Evolutionary conservation across 768 basidiomycete species (phyloP).

Genomic region (Lepiota brunneoincarnata): DNA sequence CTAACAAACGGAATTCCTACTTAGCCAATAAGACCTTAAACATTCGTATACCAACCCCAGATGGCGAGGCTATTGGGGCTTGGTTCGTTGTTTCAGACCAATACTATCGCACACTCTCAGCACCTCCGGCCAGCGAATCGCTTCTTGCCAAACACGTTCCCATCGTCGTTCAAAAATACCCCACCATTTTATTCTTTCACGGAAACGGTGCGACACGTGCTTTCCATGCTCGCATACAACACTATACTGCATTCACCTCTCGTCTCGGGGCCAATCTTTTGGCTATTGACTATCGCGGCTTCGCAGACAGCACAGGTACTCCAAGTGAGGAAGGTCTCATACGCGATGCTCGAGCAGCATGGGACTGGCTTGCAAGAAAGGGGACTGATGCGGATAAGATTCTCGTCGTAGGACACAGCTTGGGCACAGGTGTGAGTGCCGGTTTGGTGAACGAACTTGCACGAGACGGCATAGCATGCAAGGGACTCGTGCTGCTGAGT

Average conservation of each 20-base stretch:
- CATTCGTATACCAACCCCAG: conserved; percentile 64
- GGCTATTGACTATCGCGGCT: conserved; percentile 90
- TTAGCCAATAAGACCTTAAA: conserved; percentile 79
- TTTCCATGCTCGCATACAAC: conserved; percentile 57
- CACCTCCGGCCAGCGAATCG: conserved; percentile 33
- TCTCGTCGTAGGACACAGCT: conserved; percentile 80
- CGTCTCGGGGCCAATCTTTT: conserved; percentile 74
- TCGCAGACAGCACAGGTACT: conserved; percentile 77
- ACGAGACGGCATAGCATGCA: conserved; percentile 36
- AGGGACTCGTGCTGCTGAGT: conserved; percentile 49
- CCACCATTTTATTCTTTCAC: conserved; percentile 90
- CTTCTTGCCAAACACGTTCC: conserved; percentile 43
- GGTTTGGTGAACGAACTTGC: conserved; percentile 47
- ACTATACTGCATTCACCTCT: conserved; percentile 64
- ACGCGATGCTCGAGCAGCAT: conserved; percentile 73
- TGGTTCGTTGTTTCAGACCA: conserved; percentile 79
- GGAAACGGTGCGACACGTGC: conserved; percentile 88
- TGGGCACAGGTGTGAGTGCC: conserved; percentile 80
- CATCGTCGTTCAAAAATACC: conserved; percentile 51
- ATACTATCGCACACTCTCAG: conserved; percentile 50
- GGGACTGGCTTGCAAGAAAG: conserved; percentile 67
- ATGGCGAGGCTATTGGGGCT: conserved; percentile 79
- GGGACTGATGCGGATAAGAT: conserved; percentile 60
- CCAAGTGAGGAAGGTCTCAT: conserved; percentile 77
- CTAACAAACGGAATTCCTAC: not conserved